Conservation (phyloP, 2,329 filamentous ascomycete genomes). For the Colletotrichum sp. region DNA sequence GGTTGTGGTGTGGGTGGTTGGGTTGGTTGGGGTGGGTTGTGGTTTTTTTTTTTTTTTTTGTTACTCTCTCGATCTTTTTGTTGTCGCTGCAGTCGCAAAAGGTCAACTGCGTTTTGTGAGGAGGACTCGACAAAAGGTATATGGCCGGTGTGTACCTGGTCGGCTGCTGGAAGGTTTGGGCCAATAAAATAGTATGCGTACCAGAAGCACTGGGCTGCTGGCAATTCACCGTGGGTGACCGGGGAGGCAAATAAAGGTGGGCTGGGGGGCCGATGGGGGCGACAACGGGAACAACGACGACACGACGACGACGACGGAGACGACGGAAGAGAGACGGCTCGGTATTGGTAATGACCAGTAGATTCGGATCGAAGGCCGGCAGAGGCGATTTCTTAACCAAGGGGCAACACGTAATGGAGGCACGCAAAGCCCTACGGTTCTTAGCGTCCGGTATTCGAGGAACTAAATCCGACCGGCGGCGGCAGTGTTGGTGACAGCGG, state of each 20-base stretch:
- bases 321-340: neutral
- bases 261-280: slow-evolving; percentile 2
- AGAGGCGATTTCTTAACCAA: neutral
- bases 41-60: neutral
- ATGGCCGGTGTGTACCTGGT: neutral
- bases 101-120: neutral
- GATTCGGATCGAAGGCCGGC: neutral
- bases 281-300: neutral
- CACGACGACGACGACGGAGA: neutral
- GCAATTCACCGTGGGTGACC: neutral
- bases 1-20: no score
- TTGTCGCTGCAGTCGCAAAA: neutral
- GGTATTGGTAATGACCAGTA: slow-evolving; percentile 18
- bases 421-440: neutral
- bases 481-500: slow-evolving; percentile 1
- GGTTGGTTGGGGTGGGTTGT: no score
- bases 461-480: neutral
- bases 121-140: neutral
- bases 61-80: neutral
- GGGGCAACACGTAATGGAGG: neutral
- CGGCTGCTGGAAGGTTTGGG: neutral
- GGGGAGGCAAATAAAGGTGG: slow-evolving; percentile 18
- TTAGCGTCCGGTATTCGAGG: neutral
- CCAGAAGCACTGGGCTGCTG: neutral
- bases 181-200: neutral